Base-by-base conservation (phyloP, 1,284 basidiomycete species). In the Moniliophthora roreri region DNA sequence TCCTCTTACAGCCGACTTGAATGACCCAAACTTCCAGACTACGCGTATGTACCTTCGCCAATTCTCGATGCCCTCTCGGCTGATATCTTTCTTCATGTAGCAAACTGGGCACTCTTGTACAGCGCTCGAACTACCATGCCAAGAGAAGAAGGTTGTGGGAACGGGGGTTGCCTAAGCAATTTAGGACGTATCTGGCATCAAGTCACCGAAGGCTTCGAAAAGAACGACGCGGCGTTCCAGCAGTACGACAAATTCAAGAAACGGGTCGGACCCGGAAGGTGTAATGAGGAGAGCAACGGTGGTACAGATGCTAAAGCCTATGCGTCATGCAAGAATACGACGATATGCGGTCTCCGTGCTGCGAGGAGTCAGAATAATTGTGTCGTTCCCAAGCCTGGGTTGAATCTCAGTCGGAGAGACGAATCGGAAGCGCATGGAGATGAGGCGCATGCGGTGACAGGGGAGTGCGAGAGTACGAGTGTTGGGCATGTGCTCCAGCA, bases 131-230 rank as follows among this genome's bases (percentile, higher is more conserved):
- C 69, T 16, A 71, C 9, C 85, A 80, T 57, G 78, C 1, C 62
- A 76, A 20, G 65, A 62, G 11, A 26, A 51, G 15, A 39, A 35
- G 9, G 45, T 36, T n/a, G 54, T 66, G 24, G 18, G 38, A 5
- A 60, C 62, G 58, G 35, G 15, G 60, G 62, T 5, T 55, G 69
- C 2, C 66, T 78, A 9, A 66, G 68, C 48, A 74, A 80, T 1
- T 63, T 74, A 10, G n/a, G n/a, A n/a, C n/a, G n/a, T n/a, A 85
- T 85, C 68, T 87, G 84, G 84, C 83, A 85, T 61, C 66, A 70
- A 50, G 70, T 85, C 3, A 85, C 83, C 0, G 81, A 84, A 55
- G 76, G 72, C 0, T 81, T 84, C 53, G 75, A 69, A 51, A 57
- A 63, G 13, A 76, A 84, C 59, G 73, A 79, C 48, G 67, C 68